A percentile compares a stretch with the other conserved stretches of the same genome.
phyloP scores from a whole-genome alignment of 2,329 filamentous ascomycete species.

The Thelonectria olida region DNA sequence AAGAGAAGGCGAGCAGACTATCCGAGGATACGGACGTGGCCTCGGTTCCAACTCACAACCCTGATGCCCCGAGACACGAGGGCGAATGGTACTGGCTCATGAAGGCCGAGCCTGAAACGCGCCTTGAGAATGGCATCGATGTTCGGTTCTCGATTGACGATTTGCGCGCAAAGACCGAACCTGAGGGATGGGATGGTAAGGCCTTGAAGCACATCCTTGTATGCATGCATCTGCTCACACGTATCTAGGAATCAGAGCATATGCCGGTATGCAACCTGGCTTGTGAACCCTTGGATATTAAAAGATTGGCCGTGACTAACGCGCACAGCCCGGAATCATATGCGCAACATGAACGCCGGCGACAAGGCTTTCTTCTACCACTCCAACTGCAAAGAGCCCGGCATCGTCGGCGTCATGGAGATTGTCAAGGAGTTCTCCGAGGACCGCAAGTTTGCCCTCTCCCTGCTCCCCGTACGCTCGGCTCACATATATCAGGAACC shows the following conservation, averaged over 20 bases:
- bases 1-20: not conserved
- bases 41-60: constrained; percentile 48
- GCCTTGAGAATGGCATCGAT: constrained; percentile 86
- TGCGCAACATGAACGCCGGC: constrained; percentile 89
- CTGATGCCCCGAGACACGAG: constrained; percentile 50
- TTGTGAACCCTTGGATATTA: accelerated
- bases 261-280: constrained; percentile 56
- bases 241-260: constrained; percentile 57
- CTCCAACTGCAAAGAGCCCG: constrained; percentile 89
- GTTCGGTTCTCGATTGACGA: constrained; percentile 97
- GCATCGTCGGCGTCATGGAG: constrained; percentile 88
- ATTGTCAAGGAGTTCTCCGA: constrained; percentile 85
- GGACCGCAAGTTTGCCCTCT: constrained; percentile 66
- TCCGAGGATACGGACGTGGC: constrained; percentile 45
- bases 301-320: not conserved
- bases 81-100: constrained; percentile 76
- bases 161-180: constrained; percentile 73
- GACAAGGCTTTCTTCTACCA: constrained; percentile 98
- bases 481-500: constrained; percentile 37
- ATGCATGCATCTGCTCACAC: constrained; percentile 22
- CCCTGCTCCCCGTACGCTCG: accelerated
- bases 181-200: constrained; percentile 92
- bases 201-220: not conserved
- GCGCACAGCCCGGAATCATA: constrained; percentile 78
- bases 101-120: constrained; percentile 89